Evolutionary conservation across 306 rosid species (phyloP), one percentile per base, ranked within the genome.

Genomic region (Sindora glabra): DNA sequence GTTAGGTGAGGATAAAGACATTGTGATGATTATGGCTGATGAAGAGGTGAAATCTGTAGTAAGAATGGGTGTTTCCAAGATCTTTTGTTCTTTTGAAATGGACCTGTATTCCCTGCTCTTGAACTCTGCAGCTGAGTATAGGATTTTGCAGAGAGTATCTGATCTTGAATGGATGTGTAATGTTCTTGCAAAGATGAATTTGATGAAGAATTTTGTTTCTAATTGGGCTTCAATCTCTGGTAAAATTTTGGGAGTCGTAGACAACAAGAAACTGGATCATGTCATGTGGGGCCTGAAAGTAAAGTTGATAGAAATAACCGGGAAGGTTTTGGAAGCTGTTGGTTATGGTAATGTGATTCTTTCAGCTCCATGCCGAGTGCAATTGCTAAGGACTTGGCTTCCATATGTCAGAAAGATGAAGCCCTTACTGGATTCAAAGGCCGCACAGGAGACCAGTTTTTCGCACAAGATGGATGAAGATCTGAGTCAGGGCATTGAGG

Each of bases 121-220:
- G 73, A 79, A 70, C 49, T 13, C 85, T 37, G 73, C 41, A 55
- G 61, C 53, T 11, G 83, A 79, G 45, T 59, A 72, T 25, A 83
- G 72, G 66, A 53, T 89, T 42, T 50, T 83, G 74, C 78, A 48
- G 59, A 74, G 76, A 38, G 62, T 86, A 62, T 77, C 89, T 18
- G 99, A 92, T 82, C 84, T 92, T 47, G 96, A 92, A 77, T 92
- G 99, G 99, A 74, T 77, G 70, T 86, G 95, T 71, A 78, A 72
- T 65, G 81, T 86, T 25, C 94, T 92, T 10, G 83, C 89, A 11
- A 92, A 80, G 87, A 81, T 86, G 94, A 85, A 84, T 72, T 69
- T 83, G 46, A 80, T 89, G 99, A 84, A 89, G 60, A 80, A 71
- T 50, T 92, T 92, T 50, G 99, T 92, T 50, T 72, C 79, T 6